These are phyloP conservation scores for Penicillium canescens DNA, from an alignment of 495 filamentous ascomycete genomes.

Conservation along the genomic window DNA sequence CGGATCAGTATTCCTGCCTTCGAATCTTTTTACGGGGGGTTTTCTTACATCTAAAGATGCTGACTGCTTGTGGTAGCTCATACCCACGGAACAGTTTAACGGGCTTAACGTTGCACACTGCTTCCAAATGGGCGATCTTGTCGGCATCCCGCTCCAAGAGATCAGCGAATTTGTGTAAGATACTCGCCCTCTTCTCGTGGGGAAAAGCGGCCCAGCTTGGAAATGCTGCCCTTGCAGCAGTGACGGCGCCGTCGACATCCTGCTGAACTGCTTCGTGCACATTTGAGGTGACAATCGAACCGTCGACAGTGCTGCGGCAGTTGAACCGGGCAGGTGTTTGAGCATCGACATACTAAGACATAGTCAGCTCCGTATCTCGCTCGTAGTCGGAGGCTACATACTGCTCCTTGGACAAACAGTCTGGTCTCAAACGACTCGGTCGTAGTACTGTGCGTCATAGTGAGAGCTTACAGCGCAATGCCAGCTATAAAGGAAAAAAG, in stretches of 20 bases:
- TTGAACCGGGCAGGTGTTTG: neutral
- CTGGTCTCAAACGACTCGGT: too few relatives aligned
- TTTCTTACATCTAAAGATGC: constrained; percentile 1
- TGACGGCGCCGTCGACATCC: constrained; percentile 25
- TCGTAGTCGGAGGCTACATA: too few relatives aligned
- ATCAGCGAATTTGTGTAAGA: constrained; percentile 37
- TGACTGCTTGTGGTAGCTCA: neutral
- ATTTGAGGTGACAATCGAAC: neutral
- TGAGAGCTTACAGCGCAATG: too few relatives aligned
- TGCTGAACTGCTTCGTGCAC: neutral
- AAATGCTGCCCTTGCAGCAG: constrained; percentile 51
- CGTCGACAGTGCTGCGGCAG: neutral
- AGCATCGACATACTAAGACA: constrained; percentile 13
- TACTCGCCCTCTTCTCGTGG: constrained; percentile 33
- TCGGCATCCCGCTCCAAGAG: neutral
- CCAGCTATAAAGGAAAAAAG: too few relatives aligned
- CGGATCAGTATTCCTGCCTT: neutral
- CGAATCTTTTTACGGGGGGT: neutral
- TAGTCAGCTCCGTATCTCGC: too few relatives aligned
- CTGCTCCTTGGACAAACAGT: too few relatives aligned
- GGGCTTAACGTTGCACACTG: constrained; percentile 1
- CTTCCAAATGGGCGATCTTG: neutral
- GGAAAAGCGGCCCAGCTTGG: constrained; percentile 40
- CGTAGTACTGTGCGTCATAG: too few relatives aligned
- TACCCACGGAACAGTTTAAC: neutral